Evolutionary conservation across 2,329 filamentous ascomycete species (phyloP), one percentile per base, ranked within the genome.

Genomic region (Trematosphaeria pertusa): DNA sequence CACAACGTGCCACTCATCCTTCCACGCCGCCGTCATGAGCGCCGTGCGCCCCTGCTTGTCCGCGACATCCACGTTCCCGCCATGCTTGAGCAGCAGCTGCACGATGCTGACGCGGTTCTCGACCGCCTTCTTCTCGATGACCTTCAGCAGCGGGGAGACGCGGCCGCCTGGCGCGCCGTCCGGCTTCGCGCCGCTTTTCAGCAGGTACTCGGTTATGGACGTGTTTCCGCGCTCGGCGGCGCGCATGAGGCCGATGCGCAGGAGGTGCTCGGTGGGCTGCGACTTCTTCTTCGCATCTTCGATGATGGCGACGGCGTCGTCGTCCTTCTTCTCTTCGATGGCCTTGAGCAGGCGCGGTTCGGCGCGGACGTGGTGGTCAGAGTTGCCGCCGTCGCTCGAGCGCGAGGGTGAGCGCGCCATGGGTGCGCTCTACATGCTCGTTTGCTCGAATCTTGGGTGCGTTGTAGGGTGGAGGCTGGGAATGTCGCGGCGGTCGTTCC

Each of bases 1-100:
- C 40, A 73, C 58, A 5, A 72, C 63, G 14, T 72, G 67, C 21
- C 54, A 69, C 24, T 63, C 53, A 32, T 67, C 67, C 50, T 64
- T 68, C 65, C 63, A 67, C 4, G 67, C 61, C 8, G 69, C 70
- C n/a, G 62, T 67, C 67, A 72, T 71, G 7, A 73, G 61, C 32
- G 67, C 66, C 17, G 70, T 71, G 5, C 69, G 52, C 2, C 68
- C 68, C 39, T 69, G 61, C 41, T 71, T 73, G 38, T 72, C 69
- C 24, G 62, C 59, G 3, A 61, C 64, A 41, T 72, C 59, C 6
- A 66, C 59, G 42, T 70, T 61, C 17, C 64, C 69, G 1, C 67
- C 65, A 42, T 52, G 65, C 19, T 58, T 60, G 14, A 72, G 52
- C 24, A 72, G 50, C 41, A 70, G 35, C 34, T 63, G 52, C n/a